Evolutionary conservation across 768 basidiomycete genomes (phyloP), one percentile per base, ranked within the genome.

Genomic region (Mycena amicta): DNA sequence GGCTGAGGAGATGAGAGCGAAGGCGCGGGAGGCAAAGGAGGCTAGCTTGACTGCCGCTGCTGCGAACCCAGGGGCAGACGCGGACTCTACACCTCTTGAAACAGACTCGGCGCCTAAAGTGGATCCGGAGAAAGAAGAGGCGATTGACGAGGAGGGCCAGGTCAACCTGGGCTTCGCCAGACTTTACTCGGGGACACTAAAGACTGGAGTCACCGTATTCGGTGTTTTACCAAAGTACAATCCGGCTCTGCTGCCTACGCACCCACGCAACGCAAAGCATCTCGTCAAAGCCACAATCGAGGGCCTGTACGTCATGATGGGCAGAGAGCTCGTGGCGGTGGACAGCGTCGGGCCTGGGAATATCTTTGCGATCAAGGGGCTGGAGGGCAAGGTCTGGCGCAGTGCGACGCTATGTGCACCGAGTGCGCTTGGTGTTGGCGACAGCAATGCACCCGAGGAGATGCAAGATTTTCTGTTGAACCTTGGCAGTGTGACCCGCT

Each of bases 271-370:
- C 73, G 73, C 71, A 15, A 84, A 83, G 60, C 82, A 90, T 67
- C 64, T 95, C 41, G 69, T 81, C 23, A 73, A 77, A 8, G 80
- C 87, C 23, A 78, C 76, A n/a, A 84, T 95, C 15, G 83, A 86
- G 56, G 87, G 85, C 5, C 72, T 99, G 52, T 99, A 98, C 72
- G 83, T 90, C 50, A 98, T 99, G 93, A 98, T 99, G 97, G 97
- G 97, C 2, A 77, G 93, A 41, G 95, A 98, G 68, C 80, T 99
- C n/a, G 86, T 92, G 0, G 80, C 88, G 0, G 92, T 96, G 2
- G 79, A 90, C 22, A 79, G 78, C 59, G 95, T 98, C 1, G 83
- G 83, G 28, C 95, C 97, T 1, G 97, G 97, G 6, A 95, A 96
- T 68, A 91, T 95, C 4, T 98, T 98, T 63, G 97, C 95, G 2